These are phyloP conservation scores for Silene vulgaris DNA, from an alignment of 179 eudicot species.

Conservation along the genomic window DNA sequence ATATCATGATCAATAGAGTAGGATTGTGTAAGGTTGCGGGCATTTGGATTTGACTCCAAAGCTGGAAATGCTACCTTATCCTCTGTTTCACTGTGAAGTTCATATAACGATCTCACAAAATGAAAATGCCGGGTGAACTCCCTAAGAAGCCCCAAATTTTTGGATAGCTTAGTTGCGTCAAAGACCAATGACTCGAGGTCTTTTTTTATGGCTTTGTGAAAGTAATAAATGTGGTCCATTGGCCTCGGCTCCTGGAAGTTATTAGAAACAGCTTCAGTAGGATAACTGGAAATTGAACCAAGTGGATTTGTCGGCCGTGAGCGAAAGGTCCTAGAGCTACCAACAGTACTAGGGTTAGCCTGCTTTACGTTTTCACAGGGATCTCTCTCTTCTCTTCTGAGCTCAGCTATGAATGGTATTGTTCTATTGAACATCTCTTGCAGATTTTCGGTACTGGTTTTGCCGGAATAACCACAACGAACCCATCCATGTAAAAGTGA, in stretches of 20 bases:
- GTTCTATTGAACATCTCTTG: conserved; percentile 55
- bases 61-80: conserved; percentile 89
- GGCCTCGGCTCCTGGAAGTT: conserved; percentile 55
- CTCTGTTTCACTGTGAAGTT: conserved; percentile 78
- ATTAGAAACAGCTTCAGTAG: conserved; percentile 25
- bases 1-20: conserved; percentile 76
- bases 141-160: conserved; percentile 39
- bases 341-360: conserved; percentile 21
- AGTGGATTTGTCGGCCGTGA: conserved; percentile 34
- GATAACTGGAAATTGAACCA: conserved; percentile 32
- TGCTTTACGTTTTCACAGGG: conserved; percentile 22
- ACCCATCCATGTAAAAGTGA: conserved; percentile 72
- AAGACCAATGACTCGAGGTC: conserved; percentile 61
- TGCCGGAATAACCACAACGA: conserved; percentile 67
- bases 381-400: conserved; percentile 29
- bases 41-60: conserved; percentile 61
- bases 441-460: conserved; percentile 54
- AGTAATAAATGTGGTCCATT: conserved; percentile 63
- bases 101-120: conserved; percentile 45
- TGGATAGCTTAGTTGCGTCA: conserved; percentile 48
- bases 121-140: conserved; percentile 54
- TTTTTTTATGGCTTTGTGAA: conserved; percentile 85
- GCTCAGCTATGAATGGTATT: conserved; percentile 40
- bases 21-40: conserved; percentile 60
- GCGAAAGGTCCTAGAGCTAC: conserved; percentile 26